Conservation (phyloP, 768 basidiomycete species). For the Xerocomellus amylosporus region DNA sequence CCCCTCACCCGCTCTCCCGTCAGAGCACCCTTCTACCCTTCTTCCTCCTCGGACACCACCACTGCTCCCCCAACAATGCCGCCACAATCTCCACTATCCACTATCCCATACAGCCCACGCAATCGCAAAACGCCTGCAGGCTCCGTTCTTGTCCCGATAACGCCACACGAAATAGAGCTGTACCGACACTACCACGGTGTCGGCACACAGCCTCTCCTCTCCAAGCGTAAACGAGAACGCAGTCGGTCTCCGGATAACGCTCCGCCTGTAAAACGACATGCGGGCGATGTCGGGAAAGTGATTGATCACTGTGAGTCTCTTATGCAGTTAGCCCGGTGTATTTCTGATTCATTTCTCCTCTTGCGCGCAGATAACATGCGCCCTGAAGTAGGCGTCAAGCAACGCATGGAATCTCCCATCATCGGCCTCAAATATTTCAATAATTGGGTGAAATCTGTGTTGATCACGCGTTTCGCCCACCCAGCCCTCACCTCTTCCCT, state of each 20-base stretch:
- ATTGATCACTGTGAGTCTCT: slow-evolving; percentile 71
- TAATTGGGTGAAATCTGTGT: slow-evolving; percentile 98
- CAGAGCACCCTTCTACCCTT: slow-evolving; percentile 31
- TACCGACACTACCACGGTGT: slow-evolving; percentile 57
- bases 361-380: slow-evolving; percentile 75
- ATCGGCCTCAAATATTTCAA: slow-evolving; percentile 97
- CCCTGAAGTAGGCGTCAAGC: slow-evolving; percentile 84
- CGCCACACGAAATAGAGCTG: slow-evolving; percentile 56
- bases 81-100: slow-evolving; percentile 27
- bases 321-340: not conserved
- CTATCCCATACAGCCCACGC: slow-evolving; percentile 63
- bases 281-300: slow-evolving; percentile 71
- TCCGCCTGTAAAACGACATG: slow-evolving; percentile 49
- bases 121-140: slow-evolving; percentile 58
- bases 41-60: slow-evolving; percentile 34
- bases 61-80: slow-evolving; percentile 33
- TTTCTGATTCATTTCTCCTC: slow-evolving; percentile 5
- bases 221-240: slow-evolving; percentile 52
- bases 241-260: slow-evolving; percentile 38
- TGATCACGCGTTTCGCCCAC: slow-evolving; percentile 87
- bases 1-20: slow-evolving; percentile 30
- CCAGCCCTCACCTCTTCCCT: slow-evolving; percentile 53
- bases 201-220: slow-evolving; percentile 48
- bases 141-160: slow-evolving; percentile 63
- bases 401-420: slow-evolving; percentile 87